A percentile compares a stretch with the other conserved stretches of the same genome.
Evolutionary conservation across 192 early-diverging fungal genomes (phyloP).

Genomic region (Coemansia sp.): DNA sequence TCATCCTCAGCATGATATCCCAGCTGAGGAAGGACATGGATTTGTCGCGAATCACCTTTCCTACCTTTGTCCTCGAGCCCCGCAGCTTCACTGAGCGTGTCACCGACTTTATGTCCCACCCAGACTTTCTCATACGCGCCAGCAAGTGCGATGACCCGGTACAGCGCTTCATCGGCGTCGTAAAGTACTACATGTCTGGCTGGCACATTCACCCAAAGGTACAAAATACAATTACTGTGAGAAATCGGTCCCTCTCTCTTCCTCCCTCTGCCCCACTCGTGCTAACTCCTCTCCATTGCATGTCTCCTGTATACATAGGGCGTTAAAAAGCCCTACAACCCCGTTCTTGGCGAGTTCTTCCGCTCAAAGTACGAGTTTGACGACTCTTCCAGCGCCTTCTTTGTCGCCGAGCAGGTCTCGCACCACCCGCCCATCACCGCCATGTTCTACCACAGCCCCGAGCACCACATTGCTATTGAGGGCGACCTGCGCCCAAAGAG

Average conservation of each 20-base stretch:
- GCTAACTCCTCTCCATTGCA: not conserved
- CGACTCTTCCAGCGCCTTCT: slow-evolving; percentile 69
- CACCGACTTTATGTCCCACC: slow-evolving; percentile 93
- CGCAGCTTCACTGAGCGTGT: slow-evolving; percentile 90
- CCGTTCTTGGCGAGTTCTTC: slow-evolving; percentile 89
- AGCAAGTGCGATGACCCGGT: slow-evolving; percentile 63
- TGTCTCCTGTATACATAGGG: slow-evolving; percentile 48
- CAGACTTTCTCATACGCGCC: slow-evolving; percentile 72
- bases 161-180: slow-evolving; percentile 75
- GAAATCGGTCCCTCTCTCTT: too few species aligned
- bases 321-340: slow-evolving; percentile 94
- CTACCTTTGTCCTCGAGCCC: slow-evolving; percentile 92
- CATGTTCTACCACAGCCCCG: slow-evolving; percentile 77
- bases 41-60: slow-evolving; percentile 88
- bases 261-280: too few species aligned
- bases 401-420: slow-evolving; percentile 86
- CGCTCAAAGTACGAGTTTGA: slow-evolving; percentile 72
- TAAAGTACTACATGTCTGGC: slow-evolving; percentile 81
- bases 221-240: too few species aligned
- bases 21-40: slow-evolving; percentile 89
- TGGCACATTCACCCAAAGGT: slow-evolving; percentile 93
- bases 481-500: slow-evolving; percentile 85
- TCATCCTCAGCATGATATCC: slow-evolving; percentile 80
- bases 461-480: slow-evolving; percentile 68
- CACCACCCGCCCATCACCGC: slow-evolving; percentile 92